phyloP scores from a whole-genome alignment of 23 red algal genomes.

The Cyanidiococcus yangmingshanensis region DNA sequence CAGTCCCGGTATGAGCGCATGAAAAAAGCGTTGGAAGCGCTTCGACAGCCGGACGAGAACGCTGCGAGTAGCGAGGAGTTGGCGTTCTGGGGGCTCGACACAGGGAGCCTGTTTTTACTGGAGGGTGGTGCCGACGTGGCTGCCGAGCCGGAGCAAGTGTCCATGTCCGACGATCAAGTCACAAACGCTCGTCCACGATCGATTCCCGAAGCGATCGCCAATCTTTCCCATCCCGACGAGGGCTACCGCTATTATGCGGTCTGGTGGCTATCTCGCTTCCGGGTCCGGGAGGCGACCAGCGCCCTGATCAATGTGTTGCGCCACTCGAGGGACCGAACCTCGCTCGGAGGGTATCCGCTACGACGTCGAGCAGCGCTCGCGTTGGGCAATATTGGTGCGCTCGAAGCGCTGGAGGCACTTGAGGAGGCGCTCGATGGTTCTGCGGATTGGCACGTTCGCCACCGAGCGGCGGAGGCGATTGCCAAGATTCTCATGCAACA shows the following conservation, averaged over 20 bases:
- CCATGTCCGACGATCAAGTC: slow-evolving; percentile 17
- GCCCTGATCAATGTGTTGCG: slow-evolving; percentile 59
- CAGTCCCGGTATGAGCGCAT: slow-evolving; percentile 20
- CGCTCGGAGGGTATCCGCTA: slow-evolving; percentile 53
- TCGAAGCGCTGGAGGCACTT: slow-evolving; percentile 29
- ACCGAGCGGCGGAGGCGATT: slow-evolving; percentile 75
- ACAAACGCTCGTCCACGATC: slow-evolving; percentile 75
- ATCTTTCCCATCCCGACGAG: slow-evolving; percentile 53
- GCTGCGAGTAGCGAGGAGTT: slow-evolving; percentile 22
- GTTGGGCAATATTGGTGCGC: slow-evolving; percentile 51
- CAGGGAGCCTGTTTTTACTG: slow-evolving; percentile 40
- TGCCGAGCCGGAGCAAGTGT: background rate
- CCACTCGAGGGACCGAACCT: slow-evolving; percentile 36
- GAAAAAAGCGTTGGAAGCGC: background rate
- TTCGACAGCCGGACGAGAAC: background rate
- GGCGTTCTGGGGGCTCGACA: slow-evolving; percentile 42
- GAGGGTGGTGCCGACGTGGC: background rate
- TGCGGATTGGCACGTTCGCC: slow-evolving; percentile 62
- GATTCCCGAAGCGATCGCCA: slow-evolving; percentile 71
- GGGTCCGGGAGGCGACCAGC: slow-evolving; percentile 42
- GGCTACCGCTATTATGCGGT: slow-evolving; percentile 69
- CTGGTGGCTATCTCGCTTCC: slow-evolving; percentile 93
- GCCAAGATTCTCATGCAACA: slow-evolving; percentile 53
- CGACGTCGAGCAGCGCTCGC: slow-evolving; percentile 80
- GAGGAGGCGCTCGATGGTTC: slow-evolving; percentile 30